Evolutionary conservation across 2,329 filamentous ascomycete genomes (phyloP), one percentile per base, ranked within the genome.

Genomic region (Aspergillus pseudoterreus): DNA sequence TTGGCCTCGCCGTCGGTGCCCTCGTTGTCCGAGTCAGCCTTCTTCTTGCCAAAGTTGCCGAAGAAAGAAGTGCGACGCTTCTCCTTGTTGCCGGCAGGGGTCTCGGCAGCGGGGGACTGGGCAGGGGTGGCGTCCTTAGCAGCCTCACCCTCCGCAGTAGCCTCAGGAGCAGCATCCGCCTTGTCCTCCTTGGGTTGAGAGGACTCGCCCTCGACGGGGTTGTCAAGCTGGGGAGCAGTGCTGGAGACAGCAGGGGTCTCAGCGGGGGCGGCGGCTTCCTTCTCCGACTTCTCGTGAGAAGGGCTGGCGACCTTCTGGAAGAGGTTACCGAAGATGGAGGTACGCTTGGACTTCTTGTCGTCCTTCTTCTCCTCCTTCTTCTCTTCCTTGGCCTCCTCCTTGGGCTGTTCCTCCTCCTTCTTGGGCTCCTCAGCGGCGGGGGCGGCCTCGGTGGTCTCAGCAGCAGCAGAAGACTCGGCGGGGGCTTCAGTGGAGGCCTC

Each of bases 321-420:
- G 69, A 89, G 84, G 66, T 84, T 85, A 63, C 83, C 84, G 74
- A 95, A 95, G 65, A 92, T 86, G 60, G 89, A 94, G 74, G 85
- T 84, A 72, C 90, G 88, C 88, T 95, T 95, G 73, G 75, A 60
- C 74, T 85, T 83, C 54, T 76, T 64, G 53, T 68, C 71, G 41
- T 71, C 65, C 52, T 75, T 74, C 62, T 58, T 59, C 52, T 66
- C 62, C 49, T 67, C 61, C 49, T 64, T 58, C 47, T 56, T 56
- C 52, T 65, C 56, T 39, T 62, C 59, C 35, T 57, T 52, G 27
- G 46, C 39, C 44, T 83, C 71, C 75, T 76, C 67, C 76, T 80
- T 51, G 22, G 46, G 47, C 36, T 54, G 21, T 12, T 54, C 52
- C 49, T 51, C 39, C 10, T 38, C 10, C 21, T 53, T 48, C 22